phyloP scores from a whole-genome alignment of 1,284 basidiomycete genomes.

The Rhodotorula sp. region DNA sequence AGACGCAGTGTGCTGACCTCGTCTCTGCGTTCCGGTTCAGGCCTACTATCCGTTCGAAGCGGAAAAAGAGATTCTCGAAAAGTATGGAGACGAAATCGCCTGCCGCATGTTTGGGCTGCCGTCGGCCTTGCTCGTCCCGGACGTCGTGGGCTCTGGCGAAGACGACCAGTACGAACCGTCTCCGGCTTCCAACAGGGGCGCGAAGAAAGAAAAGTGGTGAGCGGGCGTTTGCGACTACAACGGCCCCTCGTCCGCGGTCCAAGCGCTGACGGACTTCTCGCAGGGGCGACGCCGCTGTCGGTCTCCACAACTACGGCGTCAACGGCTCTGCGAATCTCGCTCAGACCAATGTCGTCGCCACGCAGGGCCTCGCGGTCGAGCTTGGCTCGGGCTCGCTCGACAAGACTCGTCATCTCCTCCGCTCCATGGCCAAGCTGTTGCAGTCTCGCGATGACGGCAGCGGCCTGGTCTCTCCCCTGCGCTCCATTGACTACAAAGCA shows the following conservation, averaged over 20 bases:
- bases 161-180: slow-evolving; percentile 4
- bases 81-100: slow-evolving; percentile 54
- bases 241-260: no score
- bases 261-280: not conserved
- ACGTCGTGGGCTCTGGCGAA: not conserved
- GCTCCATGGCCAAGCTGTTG: slow-evolving; percentile 61
- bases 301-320: slow-evolving; percentile 41
- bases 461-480: slow-evolving; percentile 47
- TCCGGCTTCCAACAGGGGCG: not conserved
- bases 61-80: slow-evolving; percentile 55
- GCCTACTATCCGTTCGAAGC: slow-evolving; percentile 84
- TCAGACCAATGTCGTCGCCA: not conserved
- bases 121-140: slow-evolving; percentile 5
- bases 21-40: not conserved
- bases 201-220: slow-evolving; percentile 33
- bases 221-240: not conserved
- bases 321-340: slow-evolving; percentile 31
- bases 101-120: slow-evolving; percentile 37
- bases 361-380: slow-evolving; percentile 40
- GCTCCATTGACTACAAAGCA: slow-evolving; percentile 44
- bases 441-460: not conserved
- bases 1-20: not conserved
- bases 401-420: slow-evolving; percentile 85
- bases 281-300: slow-evolving; percentile 37
- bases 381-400: slow-evolving; percentile 62